Evolutionary conservation across 495 filamentous ascomycete genomes (phyloP).

Genomic region (Tuber calosporum): DNA sequence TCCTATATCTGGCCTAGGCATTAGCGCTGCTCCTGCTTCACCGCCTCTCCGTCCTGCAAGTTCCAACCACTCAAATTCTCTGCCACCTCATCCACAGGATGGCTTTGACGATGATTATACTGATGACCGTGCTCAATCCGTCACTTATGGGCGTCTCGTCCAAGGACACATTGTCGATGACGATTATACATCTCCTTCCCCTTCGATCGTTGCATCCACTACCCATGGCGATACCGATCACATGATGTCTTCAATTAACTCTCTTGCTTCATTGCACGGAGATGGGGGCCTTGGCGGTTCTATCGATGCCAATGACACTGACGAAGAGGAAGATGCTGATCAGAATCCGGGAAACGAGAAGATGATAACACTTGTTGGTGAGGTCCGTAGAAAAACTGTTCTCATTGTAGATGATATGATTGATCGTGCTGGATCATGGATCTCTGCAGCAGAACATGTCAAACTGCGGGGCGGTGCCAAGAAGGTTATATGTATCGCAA

Average conservation of each 20-base stretch:
- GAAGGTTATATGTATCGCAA: constrained; percentile 95
- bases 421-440: constrained; percentile 93
- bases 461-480: constrained; percentile 85
- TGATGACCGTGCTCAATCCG: constrained; percentile 78
- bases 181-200: constrained; percentile 69
- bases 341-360: constrained; percentile 71
- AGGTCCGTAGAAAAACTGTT: constrained; percentile 76
- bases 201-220: constrained; percentile 52
- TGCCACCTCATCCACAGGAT: constrained; percentile 41
- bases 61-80: constrained; percentile 22
- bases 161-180: constrained; percentile 96
- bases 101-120: constrained; percentile 62
- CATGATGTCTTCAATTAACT: constrained; percentile 62
- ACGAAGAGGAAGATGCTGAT: constrained; percentile 83
- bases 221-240: constrained; percentile 51
- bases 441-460: constrained; percentile 95
- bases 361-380: constrained; percentile 92
- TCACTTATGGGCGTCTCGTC: constrained; percentile 84
- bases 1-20: constrained; percentile 35
- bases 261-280: constrained; percentile 52
- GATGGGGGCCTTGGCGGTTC: constrained; percentile 72
- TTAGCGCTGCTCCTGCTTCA: constrained; percentile 11
- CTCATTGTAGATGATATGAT: constrained; percentile 99
- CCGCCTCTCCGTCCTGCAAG: constrained; percentile 22
- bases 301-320: constrained; percentile 66